A percentile compares a stretch with the other conserved stretches of the same genome.
phyloP scores from a whole-genome alignment of 768 basidiomycete genomes.

The Chalciporus chontae region DNA sequence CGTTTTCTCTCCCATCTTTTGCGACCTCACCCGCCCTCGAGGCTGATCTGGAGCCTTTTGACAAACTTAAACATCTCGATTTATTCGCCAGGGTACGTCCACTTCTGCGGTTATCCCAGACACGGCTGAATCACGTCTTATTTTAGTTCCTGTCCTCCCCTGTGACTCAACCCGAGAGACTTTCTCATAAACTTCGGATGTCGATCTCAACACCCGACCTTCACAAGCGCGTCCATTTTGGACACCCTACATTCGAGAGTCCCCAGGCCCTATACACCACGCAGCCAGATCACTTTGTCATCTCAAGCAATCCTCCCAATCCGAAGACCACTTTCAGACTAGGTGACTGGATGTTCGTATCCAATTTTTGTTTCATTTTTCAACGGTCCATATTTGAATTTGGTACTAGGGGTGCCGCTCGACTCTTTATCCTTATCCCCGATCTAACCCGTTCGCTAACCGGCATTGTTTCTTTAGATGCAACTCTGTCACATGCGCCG shows the following conservation, averaged over 20 bases:
- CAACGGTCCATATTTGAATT: slow-evolving; percentile 17
- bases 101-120: background rate
- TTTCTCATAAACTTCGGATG: slow-evolving; percentile 29
- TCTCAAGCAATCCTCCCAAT: slow-evolving; percentile 72
- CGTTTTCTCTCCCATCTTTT: slow-evolving; percentile 45
- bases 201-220: slow-evolving; percentile 33
- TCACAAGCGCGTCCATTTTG: slow-evolving; percentile 19
- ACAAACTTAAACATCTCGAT: slow-evolving; percentile 50
- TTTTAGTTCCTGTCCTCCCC: slow-evolving; percentile 22
- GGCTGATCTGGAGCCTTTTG: slow-evolving; percentile 57
- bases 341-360: slow-evolving; percentile 75
- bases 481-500: slow-evolving; percentile 62
- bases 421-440: slow-evolving; percentile 6
- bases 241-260: background rate
- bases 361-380: slow-evolving; percentile 7
- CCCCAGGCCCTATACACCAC: background rate
- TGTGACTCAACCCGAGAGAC: slow-evolving; percentile 18
- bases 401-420: slow-evolving; percentile 13
- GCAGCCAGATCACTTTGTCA: slow-evolving; percentile 43
- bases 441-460: background rate
- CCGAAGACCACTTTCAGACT: slow-evolving; percentile 61
- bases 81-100: slow-evolving; percentile 23
- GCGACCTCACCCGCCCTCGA: slow-evolving; percentile 56
- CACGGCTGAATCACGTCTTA: background rate
- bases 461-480: slow-evolving; percentile 47